Evolutionary conservation across 176 grass and related monocot genomes (phyloP).

Genomic region (Juncus inflexus): DNA sequence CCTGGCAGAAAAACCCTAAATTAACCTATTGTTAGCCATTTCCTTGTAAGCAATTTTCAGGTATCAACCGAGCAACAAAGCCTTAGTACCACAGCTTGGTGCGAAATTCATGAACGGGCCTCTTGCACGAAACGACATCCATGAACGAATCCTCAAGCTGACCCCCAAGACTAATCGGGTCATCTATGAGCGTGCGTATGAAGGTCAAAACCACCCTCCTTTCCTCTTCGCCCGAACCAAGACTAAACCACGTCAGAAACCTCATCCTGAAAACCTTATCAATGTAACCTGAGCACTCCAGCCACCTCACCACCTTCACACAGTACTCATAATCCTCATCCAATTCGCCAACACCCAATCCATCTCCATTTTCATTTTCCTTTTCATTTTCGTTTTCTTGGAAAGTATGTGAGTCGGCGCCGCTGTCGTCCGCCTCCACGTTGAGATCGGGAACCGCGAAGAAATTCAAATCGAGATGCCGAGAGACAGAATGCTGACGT

Average conservation of each 20-base stretch:
- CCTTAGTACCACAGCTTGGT: constrained; percentile 63
- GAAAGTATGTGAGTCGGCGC: constrained; percentile 69
- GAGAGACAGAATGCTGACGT: constrained; percentile 40
- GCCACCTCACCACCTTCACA: constrained; percentile 64
- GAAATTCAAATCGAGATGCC: constrained; percentile 64
- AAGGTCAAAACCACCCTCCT: constrained; percentile 58
- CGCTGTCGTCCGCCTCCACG: constrained; percentile 65
- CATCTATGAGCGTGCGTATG: constrained; percentile 54
- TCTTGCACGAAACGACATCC: constrained; percentile 66
- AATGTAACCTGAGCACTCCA: constrained; percentile 70
- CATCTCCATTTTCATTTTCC: constrained; percentile 13
- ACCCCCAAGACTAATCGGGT: constrained; percentile 63
- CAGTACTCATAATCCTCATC: constrained; percentile 77
- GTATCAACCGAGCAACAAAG: neutral
- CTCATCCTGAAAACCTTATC: constrained; percentile 78
- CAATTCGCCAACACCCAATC: constrained; percentile 34
- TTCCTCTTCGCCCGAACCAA: constrained; percentile 64
- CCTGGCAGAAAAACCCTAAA: too few relatives aligned
- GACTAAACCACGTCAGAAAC: constrained; percentile 87
- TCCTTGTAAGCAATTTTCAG: too few relatives aligned
- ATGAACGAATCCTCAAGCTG: constrained; percentile 79
- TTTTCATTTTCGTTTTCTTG: constrained; percentile 30
- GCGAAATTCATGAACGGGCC: constrained; percentile 45
- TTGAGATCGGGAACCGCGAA: constrained; percentile 81
- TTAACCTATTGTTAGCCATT: too few relatives aligned